Conservation (phyloP, 768 basidiomycete genomes). For the Boletus rubroflammeus region DNA sequence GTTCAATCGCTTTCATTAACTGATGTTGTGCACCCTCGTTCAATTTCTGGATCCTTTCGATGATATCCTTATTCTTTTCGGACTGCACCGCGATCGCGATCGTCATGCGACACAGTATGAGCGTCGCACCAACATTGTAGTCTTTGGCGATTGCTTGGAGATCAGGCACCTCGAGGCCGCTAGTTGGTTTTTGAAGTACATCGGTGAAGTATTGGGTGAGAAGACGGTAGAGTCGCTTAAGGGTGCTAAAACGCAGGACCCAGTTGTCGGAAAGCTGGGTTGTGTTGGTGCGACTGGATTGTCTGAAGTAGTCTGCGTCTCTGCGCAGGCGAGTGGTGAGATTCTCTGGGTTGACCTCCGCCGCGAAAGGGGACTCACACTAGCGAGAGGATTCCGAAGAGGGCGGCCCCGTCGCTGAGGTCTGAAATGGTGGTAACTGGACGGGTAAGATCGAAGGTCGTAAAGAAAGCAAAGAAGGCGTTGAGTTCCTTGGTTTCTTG, state of each 20-base stretch:
- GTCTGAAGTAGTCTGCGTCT: conserved; percentile 76
- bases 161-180: conserved; percentile 80
- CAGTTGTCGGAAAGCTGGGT: conserved; percentile 78
- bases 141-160: conserved; percentile 84
- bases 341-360: background rate
- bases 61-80: conserved; percentile 82
- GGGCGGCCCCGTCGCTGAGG: conserved; percentile 75
- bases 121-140: conserved; percentile 56
- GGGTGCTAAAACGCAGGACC: conserved; percentile 78
- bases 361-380: conserved; percentile 52
- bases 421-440: conserved; percentile 62
- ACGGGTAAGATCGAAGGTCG: conserved; percentile 64
- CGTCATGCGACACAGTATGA: conserved; percentile 75
- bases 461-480: conserved; percentile 80
- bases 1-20: conserved; percentile 92
- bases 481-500: conserved; percentile 59
- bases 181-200: conserved; percentile 75
- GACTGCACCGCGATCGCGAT: conserved; percentile 89
- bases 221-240: conserved; percentile 83
- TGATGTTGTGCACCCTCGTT: conserved; percentile 82
- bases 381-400: conserved; percentile 70
- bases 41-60: conserved; percentile 82
- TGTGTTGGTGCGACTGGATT: conserved; percentile 51
- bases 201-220: conserved; percentile 88
- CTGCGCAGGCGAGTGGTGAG: conserved; percentile 37